These are phyloP conservation scores for Tolypocladium inflatum DNA, from an alignment of 2,329 filamentous ascomycete genomes.

Conservation along the genomic window DNA sequence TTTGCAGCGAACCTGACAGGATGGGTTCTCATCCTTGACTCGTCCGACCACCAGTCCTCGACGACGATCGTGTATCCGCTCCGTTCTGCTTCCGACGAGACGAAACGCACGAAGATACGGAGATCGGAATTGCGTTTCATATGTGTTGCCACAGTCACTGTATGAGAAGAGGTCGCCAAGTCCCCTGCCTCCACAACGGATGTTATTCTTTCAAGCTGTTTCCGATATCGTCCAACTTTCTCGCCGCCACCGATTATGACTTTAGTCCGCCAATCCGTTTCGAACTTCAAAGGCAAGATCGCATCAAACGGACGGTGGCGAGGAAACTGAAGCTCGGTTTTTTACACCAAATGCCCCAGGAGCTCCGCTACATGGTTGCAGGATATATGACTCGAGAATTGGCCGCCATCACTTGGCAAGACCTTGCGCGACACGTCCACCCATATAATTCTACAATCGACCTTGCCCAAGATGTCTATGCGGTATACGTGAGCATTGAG, in stretches of 20 bases:
- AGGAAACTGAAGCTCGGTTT: background rate
- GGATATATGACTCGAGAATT: background rate
- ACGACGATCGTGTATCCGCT: background rate
- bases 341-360: background rate
- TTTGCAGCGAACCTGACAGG: background rate
- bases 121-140: background rate
- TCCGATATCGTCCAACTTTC: background rate
- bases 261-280: background rate
- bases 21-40: background rate
- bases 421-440: background rate
- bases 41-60: background rate
- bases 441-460: conserved; percentile 1
- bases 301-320: background rate
- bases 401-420: background rate
- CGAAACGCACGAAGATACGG: background rate
- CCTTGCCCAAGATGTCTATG: conserved; percentile 1
- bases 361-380: conserved; percentile 1
- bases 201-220: background rate
- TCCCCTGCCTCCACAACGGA: background rate
- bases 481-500: background rate
- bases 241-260: background rate
- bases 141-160: conserved; percentile 1
- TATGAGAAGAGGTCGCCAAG: background rate
- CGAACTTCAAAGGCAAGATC: background rate
- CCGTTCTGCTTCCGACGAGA: background rate